Evolutionary conservation across 306 rosid species (phyloP), one percentile per base, ranked within the genome.

Genomic region (Castanea mollissima): DNA sequence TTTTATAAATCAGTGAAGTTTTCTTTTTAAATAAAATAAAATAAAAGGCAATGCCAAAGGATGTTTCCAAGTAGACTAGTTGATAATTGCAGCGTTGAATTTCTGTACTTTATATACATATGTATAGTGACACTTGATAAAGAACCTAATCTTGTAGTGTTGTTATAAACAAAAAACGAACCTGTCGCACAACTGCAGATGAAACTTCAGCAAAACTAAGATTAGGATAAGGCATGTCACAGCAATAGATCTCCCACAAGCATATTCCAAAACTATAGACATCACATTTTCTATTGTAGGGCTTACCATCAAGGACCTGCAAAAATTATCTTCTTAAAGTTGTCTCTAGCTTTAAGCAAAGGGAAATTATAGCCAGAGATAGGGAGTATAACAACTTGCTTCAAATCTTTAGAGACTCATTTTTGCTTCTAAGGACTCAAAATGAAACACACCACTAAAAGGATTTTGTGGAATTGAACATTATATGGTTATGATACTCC

Each of bases 161-260:
- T 60, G 11, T 41, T 41, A 41, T 41, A 12, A 23, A 81, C 19
- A 10, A 46, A 59, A 60, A 25, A 79, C 88, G 34, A 21, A 92
- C 97, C 85, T 94, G 96, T 19, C 88, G 86, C 46, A 92, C 97
- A 46, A 91, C 97, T 6, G 94, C 97, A 5, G 94, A 81, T 5
- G 98, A 88, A 27, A 88, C 77, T 71, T 91, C 97, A 1, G 92
- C 91, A 80, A 92, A 92, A 85, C 94, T 88, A 32, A 91, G 88
- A 87, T 91, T 77, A 5, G 97, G 88, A 79, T 89, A 94, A 59
- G 98, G 97, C 97, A 94, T 94, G 55, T 89, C 97, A 32, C 97
- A 94, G 69, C 98, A 94, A 69, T 94, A 94, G 63, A 90, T 86
- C 82, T 94, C 98, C 98, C 98, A 94, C 78, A 94, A 82, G 91